phyloP scores from a whole-genome alignment of 2,329 filamentous ascomycete genomes.

The Diaporthe ilicicola region DNA sequence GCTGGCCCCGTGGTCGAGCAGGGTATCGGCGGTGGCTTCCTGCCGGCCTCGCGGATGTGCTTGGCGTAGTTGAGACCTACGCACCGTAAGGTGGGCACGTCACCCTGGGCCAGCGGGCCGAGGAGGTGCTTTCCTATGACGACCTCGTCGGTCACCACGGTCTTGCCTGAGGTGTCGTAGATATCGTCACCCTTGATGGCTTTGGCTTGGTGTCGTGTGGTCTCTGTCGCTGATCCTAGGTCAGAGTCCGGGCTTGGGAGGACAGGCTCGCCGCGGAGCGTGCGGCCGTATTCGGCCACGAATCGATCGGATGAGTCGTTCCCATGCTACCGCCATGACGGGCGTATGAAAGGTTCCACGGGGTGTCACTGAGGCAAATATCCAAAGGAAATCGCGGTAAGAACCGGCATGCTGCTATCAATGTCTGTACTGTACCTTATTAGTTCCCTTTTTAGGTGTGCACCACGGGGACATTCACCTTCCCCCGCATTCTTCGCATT shows the following conservation, averaged over 20 bases:
- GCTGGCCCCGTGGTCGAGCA: slow-evolving; percentile 45
- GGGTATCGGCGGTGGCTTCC: slow-evolving; percentile 57
- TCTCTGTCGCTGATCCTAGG: slow-evolving; percentile 55
- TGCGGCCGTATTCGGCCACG: slow-evolving; percentile 57
- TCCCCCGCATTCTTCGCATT: no score
- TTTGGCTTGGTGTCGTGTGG: slow-evolving; percentile 59
- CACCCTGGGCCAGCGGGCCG: slow-evolving; percentile 56
- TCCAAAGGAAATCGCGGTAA: background rate
- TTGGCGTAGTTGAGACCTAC: slow-evolving; percentile 68
- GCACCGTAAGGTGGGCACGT: slow-evolving; percentile 66
- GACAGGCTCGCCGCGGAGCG: slow-evolving; percentile 62
- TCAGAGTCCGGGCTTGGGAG: slow-evolving; percentile 54
- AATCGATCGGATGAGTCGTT: slow-evolving; percentile 65
- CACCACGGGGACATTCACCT: background rate
- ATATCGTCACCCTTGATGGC: slow-evolving; percentile 60
- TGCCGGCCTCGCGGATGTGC: slow-evolving; percentile 62
- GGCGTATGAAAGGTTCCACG: background rate
- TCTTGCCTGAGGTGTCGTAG: slow-evolving; percentile 55
- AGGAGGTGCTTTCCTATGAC: slow-evolving; percentile 62
- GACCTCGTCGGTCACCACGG: slow-evolving; percentile 60
- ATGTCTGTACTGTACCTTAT: background rate
- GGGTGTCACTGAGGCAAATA: background rate
- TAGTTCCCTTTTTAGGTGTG: background rate
- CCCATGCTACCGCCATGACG: slow-evolving; percentile 52
- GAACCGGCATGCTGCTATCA: background rate